Evolutionary conservation across 495 filamentous ascomycete species (phyloP), one percentile per base, ranked within the genome.

Genomic region (Neurospora intermedia): DNA sequence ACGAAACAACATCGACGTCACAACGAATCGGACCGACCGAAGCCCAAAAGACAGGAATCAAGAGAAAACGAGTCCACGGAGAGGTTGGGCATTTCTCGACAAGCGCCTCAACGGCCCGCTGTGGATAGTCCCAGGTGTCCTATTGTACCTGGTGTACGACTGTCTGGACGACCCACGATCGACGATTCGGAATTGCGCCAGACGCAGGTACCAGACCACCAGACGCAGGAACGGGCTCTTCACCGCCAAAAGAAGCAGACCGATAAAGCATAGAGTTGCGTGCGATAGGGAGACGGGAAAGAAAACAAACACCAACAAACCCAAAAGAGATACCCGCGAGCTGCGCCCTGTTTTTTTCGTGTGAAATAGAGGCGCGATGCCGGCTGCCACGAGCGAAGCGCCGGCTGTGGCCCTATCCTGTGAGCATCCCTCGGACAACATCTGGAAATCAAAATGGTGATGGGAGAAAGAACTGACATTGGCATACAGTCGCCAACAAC

Each of bases 401-500:
- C 84, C 85, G 73, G 80, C 84, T 69, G 83, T 85, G 23, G 78
- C 83, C 72, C 80, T 87, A 72, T 87, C 85, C 74, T 88, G 80
- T 82, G 73, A 69, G 80, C 73, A 5, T 6, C 71, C 7, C 20
- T 9, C 59, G 16, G n/a, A 18, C 18, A 70, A 20, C 20, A 27
- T 10, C 39, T n/a, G 15, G 35, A 20, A 3, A 38, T 6, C 0
- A n/a, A 70, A n/a, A 70, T 23, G 9, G 6, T 6, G 3, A 13
- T 9, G 40, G 42, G 39, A 18, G 45, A 59, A 39, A 4, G 1
- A 39, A 59, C 27, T 31, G 66, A 69, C 42, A 35, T 1, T 3
- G 23, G 11, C 6, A 69, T 59, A 41, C 69, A 97, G 94, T 98
- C 83, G 94, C 96, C 78, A 98, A 98, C 84, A 98, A 99, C 81